Evolutionary conservation across 768 basidiomycete species (phyloP).

Genomic region (Hortiboletus flavorubellus): DNA sequence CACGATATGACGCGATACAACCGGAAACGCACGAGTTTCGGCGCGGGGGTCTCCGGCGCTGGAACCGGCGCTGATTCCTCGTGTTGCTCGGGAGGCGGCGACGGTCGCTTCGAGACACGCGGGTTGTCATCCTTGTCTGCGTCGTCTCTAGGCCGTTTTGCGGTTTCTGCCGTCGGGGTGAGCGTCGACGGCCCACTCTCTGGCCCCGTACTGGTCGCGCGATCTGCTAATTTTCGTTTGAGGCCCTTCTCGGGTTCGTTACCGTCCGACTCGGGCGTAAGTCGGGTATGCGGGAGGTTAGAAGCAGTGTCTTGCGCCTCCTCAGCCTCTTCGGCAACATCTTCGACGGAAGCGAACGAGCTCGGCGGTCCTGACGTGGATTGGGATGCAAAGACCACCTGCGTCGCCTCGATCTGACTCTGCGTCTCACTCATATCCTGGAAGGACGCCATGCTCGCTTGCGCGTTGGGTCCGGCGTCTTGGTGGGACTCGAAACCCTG

Average conservation of each 20-base stretch:
- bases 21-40: constrained; percentile 45
- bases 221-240: constrained; percentile 68
- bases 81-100: constrained; percentile 62
- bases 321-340: constrained; percentile 27
- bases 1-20: constrained; percentile 8
- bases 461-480: constrained; percentile 6
- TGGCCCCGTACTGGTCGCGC: constrained; percentile 62
- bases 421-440: constrained; percentile 11
- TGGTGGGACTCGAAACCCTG: constrained; percentile 31
- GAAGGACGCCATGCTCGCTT: constrained; percentile 3
- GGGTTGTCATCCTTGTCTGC: constrained; percentile 61
- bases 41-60: constrained; percentile 28
- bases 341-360: constrained; percentile 22
- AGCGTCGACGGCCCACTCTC: constrained; percentile 26
- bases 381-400: constrained; percentile 10
- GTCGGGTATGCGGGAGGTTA: constrained; percentile 25
- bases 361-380: constrained; percentile 8
- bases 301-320: constrained; percentile 27
- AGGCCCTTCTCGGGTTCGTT: constrained; percentile 55
- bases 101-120: constrained; percentile 53
- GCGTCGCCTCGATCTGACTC: constrained; percentile 10
- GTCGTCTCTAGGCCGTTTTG: constrained; percentile 63
- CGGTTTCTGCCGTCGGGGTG: constrained; percentile 34
- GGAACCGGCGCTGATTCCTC: constrained; percentile 15
- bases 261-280: constrained; percentile 44